phyloP scores from a whole-genome alignment of 371 early-diverging fungal genomes.

The Mucor velutinosus region DNA sequence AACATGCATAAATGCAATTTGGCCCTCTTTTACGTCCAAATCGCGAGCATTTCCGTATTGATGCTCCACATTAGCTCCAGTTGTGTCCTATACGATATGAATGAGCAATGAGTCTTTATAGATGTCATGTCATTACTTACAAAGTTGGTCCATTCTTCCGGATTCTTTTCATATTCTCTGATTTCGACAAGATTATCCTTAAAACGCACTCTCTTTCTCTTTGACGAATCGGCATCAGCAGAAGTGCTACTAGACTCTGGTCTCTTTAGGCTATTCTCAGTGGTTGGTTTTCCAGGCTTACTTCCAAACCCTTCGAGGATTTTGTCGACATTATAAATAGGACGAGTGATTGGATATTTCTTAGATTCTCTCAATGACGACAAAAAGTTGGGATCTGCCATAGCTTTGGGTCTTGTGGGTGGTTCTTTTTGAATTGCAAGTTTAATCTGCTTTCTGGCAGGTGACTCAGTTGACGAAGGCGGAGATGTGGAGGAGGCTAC shows the following conservation, averaged over 20 bases:
- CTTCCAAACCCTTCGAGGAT: conserved; percentile 1
- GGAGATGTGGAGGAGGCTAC: neutral
- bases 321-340: conserved; percentile 12
- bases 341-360: conserved; percentile 9
- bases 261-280: neutral
- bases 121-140: conserved; percentile 11
- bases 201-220: conserved; percentile 27
- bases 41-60: neutral
- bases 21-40: neutral
- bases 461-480: neutral
- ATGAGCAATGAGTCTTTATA: neutral
- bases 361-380: conserved; percentile 3
- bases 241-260: neutral
- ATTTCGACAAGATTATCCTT: conserved; percentile 23
- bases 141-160: conserved; percentile 32
- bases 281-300: neutral
- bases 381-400: conserved; percentile 17
- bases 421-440: conserved; percentile 35
- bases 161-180: conserved; percentile 25
- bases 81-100: neutral
- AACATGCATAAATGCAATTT: neutral
- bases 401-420: conserved; percentile 22
- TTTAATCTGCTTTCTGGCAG: conserved; percentile 4
- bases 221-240: neutral
- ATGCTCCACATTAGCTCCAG: neutral